Percentiles rank a stretch among this genome's conserved stretches.
phyloP scores from a whole-genome alignment of 2,329 filamentous ascomycete species.

The Colletotrichum magnum region DNA sequence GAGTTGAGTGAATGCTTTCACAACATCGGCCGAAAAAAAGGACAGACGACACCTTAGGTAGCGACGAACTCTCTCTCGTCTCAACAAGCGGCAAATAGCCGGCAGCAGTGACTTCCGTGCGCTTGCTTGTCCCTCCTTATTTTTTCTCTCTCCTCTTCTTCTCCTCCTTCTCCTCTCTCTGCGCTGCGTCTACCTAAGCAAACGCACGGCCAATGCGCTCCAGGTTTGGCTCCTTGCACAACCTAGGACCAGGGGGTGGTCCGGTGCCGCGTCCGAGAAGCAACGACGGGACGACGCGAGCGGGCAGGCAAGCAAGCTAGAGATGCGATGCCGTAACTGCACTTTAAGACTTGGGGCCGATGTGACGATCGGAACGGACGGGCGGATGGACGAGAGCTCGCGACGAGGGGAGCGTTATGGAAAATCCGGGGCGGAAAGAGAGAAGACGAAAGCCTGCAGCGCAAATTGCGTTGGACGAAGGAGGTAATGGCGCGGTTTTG shows the following conservation, averaged over 20 bases:
- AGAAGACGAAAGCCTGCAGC: not conserved
- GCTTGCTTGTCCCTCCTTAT: not conserved
- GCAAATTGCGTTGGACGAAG: conserved; percentile 2
- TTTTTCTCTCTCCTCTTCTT: not conserved
- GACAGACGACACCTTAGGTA: conserved; percentile 6
- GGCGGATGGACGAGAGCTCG: not conserved
- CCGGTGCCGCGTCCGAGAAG: conserved; percentile 14
- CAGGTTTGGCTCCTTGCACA: conserved; percentile 27
- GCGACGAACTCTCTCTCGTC: conserved; percentile 27
- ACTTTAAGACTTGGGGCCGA: not conserved
- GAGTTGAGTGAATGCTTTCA: not conserved
- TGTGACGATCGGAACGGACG: conserved; percentile 5
- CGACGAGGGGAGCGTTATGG: too few relatives aligned
- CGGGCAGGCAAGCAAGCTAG: not conserved
- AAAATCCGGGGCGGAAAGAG: too few relatives aligned
- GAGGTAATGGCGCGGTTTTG: conserved; percentile 1
- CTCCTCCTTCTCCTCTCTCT: conserved; percentile 3
- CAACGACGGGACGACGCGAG: conserved; percentile 15
- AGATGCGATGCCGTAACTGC: too few relatives aligned
- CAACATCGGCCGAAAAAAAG: conserved; percentile 27
- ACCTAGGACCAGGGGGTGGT: conserved; percentile 27
- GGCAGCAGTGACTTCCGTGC: conserved; percentile 3
- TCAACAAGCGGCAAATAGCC: not conserved
- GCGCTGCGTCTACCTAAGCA: conserved; percentile 24
- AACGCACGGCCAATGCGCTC: conserved; percentile 33